phyloP scores from a whole-genome alignment of 176 grass and related monocot genomes.

The Oropetium thomaeum region DNA sequence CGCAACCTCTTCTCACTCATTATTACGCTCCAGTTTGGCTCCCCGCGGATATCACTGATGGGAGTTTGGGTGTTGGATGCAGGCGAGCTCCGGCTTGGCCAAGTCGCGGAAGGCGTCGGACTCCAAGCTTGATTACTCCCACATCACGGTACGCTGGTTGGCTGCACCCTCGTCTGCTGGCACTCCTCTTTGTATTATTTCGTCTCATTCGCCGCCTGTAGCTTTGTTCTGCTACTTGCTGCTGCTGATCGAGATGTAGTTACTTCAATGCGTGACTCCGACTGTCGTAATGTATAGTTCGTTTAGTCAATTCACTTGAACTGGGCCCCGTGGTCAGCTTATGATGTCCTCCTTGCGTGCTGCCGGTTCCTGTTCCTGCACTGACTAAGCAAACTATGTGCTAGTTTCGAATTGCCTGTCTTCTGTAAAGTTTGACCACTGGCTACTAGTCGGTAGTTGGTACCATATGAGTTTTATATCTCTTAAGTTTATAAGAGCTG shows the following conservation, averaged over 20 bases:
- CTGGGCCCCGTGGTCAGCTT: not conserved
- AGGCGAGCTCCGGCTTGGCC: conserved; percentile 75
- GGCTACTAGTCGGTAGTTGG: not conserved
- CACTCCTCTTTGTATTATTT: not conserved
- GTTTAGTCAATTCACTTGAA: conserved; percentile 14
- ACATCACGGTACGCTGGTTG: conserved; percentile 61
- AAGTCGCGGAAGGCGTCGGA: conserved; percentile 69
- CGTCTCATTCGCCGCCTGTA: not conserved
- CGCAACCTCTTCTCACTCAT: not conserved
- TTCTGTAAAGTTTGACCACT: not conserved
- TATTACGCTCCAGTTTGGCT: conserved; percentile 7
- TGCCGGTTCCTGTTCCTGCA: not conserved
- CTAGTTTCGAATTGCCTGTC: conserved; percentile 12
- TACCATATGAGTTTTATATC: not conserved
- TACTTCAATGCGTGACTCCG: not conserved
- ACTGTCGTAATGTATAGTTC: not conserved
- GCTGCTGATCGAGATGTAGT: not conserved
- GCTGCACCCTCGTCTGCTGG: not conserved
- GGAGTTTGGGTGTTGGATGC: conserved; percentile 24
- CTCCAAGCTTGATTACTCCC: conserved; percentile 86
- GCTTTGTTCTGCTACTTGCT: not conserved
- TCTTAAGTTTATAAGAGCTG: too few relatives aligned
- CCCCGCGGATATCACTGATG: conserved; percentile 5
- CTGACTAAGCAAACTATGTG: not conserved
- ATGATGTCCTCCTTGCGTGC: not conserved